phyloP scores from a whole-genome alignment of 768 basidiomycete genomes.

The Lentinula sp. region DNA sequence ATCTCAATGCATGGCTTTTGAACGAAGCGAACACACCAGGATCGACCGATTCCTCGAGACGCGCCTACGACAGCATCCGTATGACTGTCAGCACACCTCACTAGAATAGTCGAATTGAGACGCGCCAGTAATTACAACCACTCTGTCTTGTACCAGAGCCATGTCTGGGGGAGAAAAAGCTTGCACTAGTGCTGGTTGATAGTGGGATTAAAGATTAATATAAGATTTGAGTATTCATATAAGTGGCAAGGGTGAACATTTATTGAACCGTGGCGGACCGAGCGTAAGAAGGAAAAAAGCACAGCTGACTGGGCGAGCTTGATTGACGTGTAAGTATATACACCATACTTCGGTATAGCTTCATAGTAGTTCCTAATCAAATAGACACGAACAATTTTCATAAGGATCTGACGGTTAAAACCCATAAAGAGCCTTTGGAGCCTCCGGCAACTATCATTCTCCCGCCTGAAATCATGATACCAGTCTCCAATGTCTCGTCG shows the following conservation, averaged over 20 bases:
- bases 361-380: too few relatives aligned
- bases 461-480: conserved; percentile 39
- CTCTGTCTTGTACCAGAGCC: conserved; percentile 44
- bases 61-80: conserved; percentile 49
- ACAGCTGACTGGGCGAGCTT: not conserved
- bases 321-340: too few relatives aligned
- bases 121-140: conserved; percentile 67
- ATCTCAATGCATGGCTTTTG: not conserved
- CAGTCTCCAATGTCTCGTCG: conserved; percentile 27
- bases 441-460: conserved; percentile 34
- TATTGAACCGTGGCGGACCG: not conserved
- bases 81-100: conserved; percentile 27
- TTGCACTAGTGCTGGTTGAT: not conserved
- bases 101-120: conserved; percentile 22
- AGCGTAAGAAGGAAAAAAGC: not conserved
- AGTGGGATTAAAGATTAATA: not conserved
- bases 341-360: too few relatives aligned
- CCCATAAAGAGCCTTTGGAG: conserved; percentile 17
- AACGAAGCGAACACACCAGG: conserved; percentile 32
- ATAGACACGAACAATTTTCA: not conserved
- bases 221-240: too few relatives aligned
- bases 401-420: not conserved
- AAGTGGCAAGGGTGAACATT: not conserved
- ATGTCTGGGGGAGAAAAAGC: conserved; percentile 15
- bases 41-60: conserved; percentile 70